phyloP scores from a whole-genome alignment of 78 protist species.

The Speleostelium caveatum region DNA sequence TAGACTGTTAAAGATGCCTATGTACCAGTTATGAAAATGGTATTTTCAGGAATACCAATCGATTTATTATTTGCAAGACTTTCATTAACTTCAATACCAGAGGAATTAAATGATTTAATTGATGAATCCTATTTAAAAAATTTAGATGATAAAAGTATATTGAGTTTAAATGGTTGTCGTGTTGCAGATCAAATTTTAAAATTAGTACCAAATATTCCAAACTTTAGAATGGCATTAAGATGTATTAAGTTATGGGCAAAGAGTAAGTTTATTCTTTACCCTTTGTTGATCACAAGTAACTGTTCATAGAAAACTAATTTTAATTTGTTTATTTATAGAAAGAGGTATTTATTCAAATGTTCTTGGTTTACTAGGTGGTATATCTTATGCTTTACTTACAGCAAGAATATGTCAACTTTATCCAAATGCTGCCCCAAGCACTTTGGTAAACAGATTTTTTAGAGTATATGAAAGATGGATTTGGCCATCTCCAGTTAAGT shows the following conservation, averaged over 20 bases:
- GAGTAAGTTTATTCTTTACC: slow-evolving; percentile 33
- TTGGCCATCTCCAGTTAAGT: slow-evolving; percentile 84
- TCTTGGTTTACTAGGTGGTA: slow-evolving; percentile 97
- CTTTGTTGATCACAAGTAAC: neutral
- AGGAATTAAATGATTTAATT: slow-evolving; percentile 82
- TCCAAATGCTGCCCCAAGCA: slow-evolving; percentile 93
- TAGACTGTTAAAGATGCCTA: slow-evolving; percentile 92
- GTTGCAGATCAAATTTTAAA: slow-evolving; percentile 92
- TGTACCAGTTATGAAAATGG: slow-evolving; percentile 96
- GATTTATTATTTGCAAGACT: slow-evolving; percentile 95
- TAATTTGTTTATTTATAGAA: slow-evolving; percentile 18
- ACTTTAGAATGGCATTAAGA: slow-evolving; percentile 93
- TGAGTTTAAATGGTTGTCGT: slow-evolving; percentile 92
- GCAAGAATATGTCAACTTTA: slow-evolving; percentile 97
- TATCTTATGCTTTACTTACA: slow-evolving; percentile 96
- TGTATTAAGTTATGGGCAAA: slow-evolving; percentile 97
- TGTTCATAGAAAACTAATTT: neutral
- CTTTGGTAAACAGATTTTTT: slow-evolving; percentile 94
- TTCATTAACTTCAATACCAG: slow-evolving; percentile 72
- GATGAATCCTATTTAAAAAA: slow-evolving; percentile 73
- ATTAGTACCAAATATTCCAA: slow-evolving; percentile 91
- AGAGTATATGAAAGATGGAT: slow-evolving; percentile 86
- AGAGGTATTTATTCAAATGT: slow-evolving; percentile 95
- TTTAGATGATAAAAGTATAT: slow-evolving; percentile 81
- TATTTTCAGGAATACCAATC: slow-evolving; percentile 90